Evolutionary conservation across 306 rosid genomes (phyloP), one percentile per base, ranked within the genome.

Genomic region (Geum urbanum): DNA sequence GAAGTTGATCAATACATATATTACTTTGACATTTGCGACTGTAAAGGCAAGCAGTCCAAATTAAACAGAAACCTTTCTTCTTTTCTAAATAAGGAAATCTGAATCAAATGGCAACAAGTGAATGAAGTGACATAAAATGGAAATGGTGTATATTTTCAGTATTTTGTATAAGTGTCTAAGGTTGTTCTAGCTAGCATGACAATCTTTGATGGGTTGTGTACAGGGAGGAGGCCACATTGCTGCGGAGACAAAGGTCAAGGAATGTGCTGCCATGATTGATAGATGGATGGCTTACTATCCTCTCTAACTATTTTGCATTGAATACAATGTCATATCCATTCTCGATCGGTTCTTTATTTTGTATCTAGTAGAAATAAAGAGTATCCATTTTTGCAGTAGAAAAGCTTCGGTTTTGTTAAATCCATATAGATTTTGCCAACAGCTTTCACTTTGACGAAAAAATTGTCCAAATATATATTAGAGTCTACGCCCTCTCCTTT

Each of bases 171-270:
- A 54, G 14, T 6, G 10, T 54, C 9, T 9, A 15, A 20, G 3
- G 3, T 53, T 19, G 24, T 24, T 56, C 4, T 24, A 32, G 37
- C 39, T 13, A 20, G 11, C 37, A 1, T 9, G 60, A 22, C 27
- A 39, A 56, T 24, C 0, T 5, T 5, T 27, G 22, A 12, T 22
- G 7, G 22, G 52, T 65, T 65, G 70, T 48, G 67, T 48, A 18
- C 70, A 72, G 76, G 76, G 70, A 72, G 76, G 63, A 63, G 76
- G 76, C 18, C 76, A 72, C 70, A 62, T 62, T 72, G 76, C 76
- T 14, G 76, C 76, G 63, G 76, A 72, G 57, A 50, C 66, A 49
- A 72, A 60, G n/a, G 54, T 22, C 20, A 72, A 63, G 62, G 70
- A 72, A 56, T 72, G 76, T 52, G 53, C 70, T 20, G 70, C 70